Evolutionary conservation across 1,139 yeast genomes (phyloP), one percentile per base, ranked within the genome.

Genomic region (Hansenula anomala): DNA sequence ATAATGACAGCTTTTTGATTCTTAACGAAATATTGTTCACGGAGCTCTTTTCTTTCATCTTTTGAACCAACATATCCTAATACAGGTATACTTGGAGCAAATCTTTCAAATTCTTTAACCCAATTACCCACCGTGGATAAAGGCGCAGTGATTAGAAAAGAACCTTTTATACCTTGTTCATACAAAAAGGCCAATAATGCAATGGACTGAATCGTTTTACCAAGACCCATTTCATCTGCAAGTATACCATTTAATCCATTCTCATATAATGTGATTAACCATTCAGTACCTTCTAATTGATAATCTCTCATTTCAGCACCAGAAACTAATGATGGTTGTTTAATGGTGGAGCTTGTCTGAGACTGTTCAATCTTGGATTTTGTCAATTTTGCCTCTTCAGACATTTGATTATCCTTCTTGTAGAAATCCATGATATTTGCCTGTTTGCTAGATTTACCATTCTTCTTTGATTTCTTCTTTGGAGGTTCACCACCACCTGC

Each of bases 181-280:
- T 84, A 74, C 33, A 92, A 66, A 55, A 83, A 87, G 11, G 88
- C 77, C 13, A 90, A 55, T 46, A 90, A 71, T 0, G 95, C 73
- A 41, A 92, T 86, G 34, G 94, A 83, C 58, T 90, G 96, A 12
- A 90, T 62, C 0, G 97, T 92, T 56, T 90, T 90, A 6, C 98
- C 97, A 30, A 89, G 66, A 0, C 97, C 97, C 97, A 90, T 92
- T 59, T 90, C 97, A 61, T 92, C 97, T 0, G 97, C 97, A 24
- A 92, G 65, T 27, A 92, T 89, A 4, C 98, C 98, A 61, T 92
- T 92, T 26, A 92, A 67, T 0, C 97, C 98, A 59, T 92, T 92
- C 58, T 90, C 95, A 58, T 84, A 92, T 24, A 92, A 66, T 0
- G 96, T 84, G 12, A 81, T 74, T 36, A 92, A 64, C 97, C 97